Percentiles rank a stretch among this genome's conserved stretches.
These are phyloP conservation scores for Teratosphaeriaceae sp. DNA, from an alignment of 2,329 filamentous ascomycete genomes.

Conservation along the genomic window DNA sequence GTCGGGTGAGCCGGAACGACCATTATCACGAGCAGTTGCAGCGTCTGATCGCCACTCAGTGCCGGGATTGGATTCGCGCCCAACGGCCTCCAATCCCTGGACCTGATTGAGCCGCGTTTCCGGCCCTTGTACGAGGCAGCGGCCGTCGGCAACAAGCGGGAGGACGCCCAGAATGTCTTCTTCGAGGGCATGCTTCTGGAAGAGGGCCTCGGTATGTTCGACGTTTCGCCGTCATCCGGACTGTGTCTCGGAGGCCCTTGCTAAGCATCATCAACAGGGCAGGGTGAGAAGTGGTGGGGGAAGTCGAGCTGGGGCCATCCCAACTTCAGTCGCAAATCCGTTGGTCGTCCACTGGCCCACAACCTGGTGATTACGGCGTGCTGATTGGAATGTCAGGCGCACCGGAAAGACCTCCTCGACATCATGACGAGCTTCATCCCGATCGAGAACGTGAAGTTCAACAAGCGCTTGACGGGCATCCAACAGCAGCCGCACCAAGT, in stretches of 20 bases:
- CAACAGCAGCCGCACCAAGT: background rate
- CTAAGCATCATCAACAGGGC: background rate
- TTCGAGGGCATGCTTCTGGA: slow-evolving; percentile 1
- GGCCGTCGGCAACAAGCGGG: slow-evolving; percentile 1
- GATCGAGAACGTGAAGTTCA: background rate
- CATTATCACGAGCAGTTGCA: background rate
- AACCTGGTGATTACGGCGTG: background rate
- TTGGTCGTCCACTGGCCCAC: background rate
- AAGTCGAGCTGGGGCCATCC: slow-evolving; percentile 3
- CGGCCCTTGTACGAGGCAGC: background rate
- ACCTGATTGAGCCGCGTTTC: slow-evolving; percentile 1
- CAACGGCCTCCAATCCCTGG: background rate
- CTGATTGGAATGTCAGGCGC: background rate
- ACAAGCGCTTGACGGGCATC: background rate
- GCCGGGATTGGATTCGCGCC: slow-evolving; percentile 2
- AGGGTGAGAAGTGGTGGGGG: background rate
- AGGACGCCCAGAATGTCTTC: background rate
- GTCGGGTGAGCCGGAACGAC: background rate
- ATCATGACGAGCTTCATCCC: slow-evolving; percentile 3
- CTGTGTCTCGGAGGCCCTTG: background rate
- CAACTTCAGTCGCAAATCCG: background rate
- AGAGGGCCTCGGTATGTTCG: slow-evolving; percentile 1
- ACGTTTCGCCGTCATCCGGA: background rate
- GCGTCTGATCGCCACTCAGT: background rate
- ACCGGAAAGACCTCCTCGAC: background rate